Conservation (phyloP, 305 asterid species). For the Andrographis paniculata region DNA sequence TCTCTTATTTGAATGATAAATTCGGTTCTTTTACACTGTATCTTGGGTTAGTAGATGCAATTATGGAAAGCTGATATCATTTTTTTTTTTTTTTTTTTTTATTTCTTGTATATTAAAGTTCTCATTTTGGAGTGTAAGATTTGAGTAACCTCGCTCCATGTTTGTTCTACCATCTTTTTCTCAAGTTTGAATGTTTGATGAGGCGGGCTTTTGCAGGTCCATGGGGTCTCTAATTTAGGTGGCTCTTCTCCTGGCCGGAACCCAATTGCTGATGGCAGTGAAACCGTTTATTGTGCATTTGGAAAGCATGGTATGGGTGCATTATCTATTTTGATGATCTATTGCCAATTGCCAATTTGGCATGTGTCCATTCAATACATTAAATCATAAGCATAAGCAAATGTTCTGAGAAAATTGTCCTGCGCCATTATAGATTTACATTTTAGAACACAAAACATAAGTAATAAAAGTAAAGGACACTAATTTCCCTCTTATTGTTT, state of each 20-base stretch:
- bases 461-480: too few species aligned
- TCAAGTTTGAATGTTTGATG: too few species aligned
- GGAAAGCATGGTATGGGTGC: slow-evolving; percentile 27
- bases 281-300: slow-evolving; percentile 22
- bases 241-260: slow-evolving; percentile 14
- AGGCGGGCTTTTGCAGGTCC: slow-evolving; percentile 22
- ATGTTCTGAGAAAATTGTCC: neutral
- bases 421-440: slow-evolving; percentile 1
- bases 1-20: too few species aligned
- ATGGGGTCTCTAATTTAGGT: slow-evolving; percentile 21
- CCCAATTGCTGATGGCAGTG: slow-evolving; percentile 27
- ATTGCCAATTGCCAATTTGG: neutral
- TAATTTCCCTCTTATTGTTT: neutral
- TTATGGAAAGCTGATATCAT: too few species aligned
- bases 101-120: too few species aligned
- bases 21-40: too few species aligned
- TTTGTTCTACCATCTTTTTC: too few species aligned
- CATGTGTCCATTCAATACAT: slow-evolving; percentile 1
- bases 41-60: too few species aligned
- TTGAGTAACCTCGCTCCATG: too few species aligned
- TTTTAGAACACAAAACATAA: neutral
- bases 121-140: too few species aligned
- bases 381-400: slow-evolving; percentile 2
- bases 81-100: too few species aligned
- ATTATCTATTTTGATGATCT: slow-evolving; percentile 6